Evolutionary conservation across 495 filamentous ascomycete species (phyloP).

Genomic region (Daldinia childiae): DNA sequence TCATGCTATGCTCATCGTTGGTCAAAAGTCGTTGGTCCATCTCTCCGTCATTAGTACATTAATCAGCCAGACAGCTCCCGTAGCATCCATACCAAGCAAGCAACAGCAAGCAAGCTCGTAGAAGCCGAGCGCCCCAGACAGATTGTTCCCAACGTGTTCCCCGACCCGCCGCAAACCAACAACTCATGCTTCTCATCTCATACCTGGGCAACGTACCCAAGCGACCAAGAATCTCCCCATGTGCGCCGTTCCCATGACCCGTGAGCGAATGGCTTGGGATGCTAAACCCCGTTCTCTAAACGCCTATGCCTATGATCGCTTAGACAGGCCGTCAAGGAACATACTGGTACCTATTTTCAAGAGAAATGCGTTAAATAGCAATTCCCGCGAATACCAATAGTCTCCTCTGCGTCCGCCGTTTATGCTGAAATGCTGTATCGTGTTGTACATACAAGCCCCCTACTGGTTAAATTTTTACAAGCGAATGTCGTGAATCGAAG

Average conservation of each 20-base stretch:
- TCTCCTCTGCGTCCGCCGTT: conserved; percentile 19
- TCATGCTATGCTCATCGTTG: conserved; percentile 27
- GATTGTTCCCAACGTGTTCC: background rate
- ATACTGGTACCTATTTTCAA: conserved; percentile 5
- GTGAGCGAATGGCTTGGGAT: conserved; percentile 40
- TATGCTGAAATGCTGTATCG: conserved; percentile 26
- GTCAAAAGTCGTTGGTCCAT: background rate
- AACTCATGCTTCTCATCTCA: too few species aligned
- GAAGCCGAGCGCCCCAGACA: background rate
- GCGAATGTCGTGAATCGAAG: conserved; percentile 34
- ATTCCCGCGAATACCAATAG: conserved; percentile 1
- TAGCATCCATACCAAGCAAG: conserved; percentile 2
- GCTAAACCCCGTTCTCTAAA: conserved; percentile 28
- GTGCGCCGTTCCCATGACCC: conserved; percentile 28
- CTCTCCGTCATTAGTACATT: conserved; percentile 14
- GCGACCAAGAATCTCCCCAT: conserved; percentile 15
- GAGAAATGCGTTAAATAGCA: background rate
- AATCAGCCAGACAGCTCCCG: conserved; percentile 2
- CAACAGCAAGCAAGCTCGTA: background rate
- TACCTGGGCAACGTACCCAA: conserved; percentile 31
- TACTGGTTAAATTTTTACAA: conserved; percentile 31
- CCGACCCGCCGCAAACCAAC: background rate
- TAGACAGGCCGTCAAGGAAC: conserved; percentile 1
- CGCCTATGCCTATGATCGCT: conserved; percentile 36
- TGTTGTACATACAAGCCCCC: conserved; percentile 32